These are phyloP conservation scores for Leccinum huronense DNA, from an alignment of 1,284 basidiomycete species.

Conservation along the genomic window DNA sequence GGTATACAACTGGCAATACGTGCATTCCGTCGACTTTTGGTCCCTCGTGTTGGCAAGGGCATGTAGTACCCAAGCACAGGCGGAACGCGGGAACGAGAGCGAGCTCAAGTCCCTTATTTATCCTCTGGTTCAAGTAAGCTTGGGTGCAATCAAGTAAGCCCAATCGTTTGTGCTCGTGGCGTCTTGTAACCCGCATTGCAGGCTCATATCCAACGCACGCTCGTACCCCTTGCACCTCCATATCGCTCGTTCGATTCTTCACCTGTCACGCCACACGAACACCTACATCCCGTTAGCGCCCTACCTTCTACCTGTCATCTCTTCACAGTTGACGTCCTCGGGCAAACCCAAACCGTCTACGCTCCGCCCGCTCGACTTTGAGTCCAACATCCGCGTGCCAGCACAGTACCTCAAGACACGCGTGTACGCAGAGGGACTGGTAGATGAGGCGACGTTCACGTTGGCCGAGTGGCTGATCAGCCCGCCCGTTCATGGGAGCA, in stretches of 20 bases:
- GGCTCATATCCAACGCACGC: conserved; percentile 79
- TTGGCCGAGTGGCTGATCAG: conserved; percentile 79
- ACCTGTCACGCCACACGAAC: conserved; percentile 73
- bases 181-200: conserved; percentile 33
- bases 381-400: conserved; percentile 84
- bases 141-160: conserved; percentile 87
- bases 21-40: conserved; percentile 98
- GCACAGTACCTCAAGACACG: conserved; percentile 88
- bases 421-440: conserved; percentile 77
- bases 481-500: conserved; percentile 66
- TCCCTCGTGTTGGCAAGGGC: conserved; percentile 82
- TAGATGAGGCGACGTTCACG: conserved; percentile 79
- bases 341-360: conserved; percentile 85
- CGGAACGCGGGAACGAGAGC: conserved; percentile 60
- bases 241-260: conserved; percentile 68
- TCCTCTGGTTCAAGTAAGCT: conserved; percentile 90
- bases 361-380: conserved; percentile 86
- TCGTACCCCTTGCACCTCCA: conserved; percentile 84
- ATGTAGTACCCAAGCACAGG: conserved; percentile 60
- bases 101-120: conserved; percentile 89
- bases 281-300: conserved; percentile 90
- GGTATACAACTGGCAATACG: conserved; percentile 99
- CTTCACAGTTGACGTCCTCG: conserved; percentile 72
- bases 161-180: not conserved
- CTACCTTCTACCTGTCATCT: conserved; percentile 84